Evolutionary conservation across 1,139 yeast genomes (phyloP), one percentile per base, ranked within the genome.

Genomic region (Meyerozyma smithsonii): DNA sequence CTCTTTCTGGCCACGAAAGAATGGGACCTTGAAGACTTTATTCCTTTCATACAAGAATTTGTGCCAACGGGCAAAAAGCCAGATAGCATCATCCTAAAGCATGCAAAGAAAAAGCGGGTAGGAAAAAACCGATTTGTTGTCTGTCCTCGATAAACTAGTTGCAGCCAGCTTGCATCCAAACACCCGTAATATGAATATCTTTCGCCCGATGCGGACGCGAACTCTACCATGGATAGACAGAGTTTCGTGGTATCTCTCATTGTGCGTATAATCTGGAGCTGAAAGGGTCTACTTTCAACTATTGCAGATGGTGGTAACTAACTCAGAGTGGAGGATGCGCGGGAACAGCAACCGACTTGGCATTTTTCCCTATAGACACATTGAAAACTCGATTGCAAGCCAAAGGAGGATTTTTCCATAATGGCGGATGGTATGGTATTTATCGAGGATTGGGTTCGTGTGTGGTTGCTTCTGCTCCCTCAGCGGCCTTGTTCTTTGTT

Each of bases 291-390:
- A 5, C 24, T n/a, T 32, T 18, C 15, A n/a, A 4, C 8, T 3
- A 10, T 19, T 11, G n/a, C n/a, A 11, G 10, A 11, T 5, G 12
- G 10, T 16, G 21, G 20, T 11, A 8, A 25, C 25, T 25, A 34
- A 34, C 15, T 28, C 28, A 81, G 80, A 81, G 94, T 55, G 98
- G 99, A 35, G 98, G 88, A 14, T 82, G 95, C 48, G 97, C 98
- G 2, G 98, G 98, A 10, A 90, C 96, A 3, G 82, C 95, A 5
- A 90, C 97, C 1, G 99, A 92, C 63, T 69, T 92, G 36, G 89
- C 86, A 7, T 92, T 92, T 62, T 92, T 92, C 68, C 98, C 99
- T 8, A 87, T 92, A 36, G 99, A 94, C 53, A 94, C 99, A 2
- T 54, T 92, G 46, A 92, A 92, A 64, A 92, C 99, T 0, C 68